These are phyloP conservation scores for Fusarium stilboides DNA, from an alignment of 2,329 filamentous ascomycete species.

Conservation along the genomic window DNA sequence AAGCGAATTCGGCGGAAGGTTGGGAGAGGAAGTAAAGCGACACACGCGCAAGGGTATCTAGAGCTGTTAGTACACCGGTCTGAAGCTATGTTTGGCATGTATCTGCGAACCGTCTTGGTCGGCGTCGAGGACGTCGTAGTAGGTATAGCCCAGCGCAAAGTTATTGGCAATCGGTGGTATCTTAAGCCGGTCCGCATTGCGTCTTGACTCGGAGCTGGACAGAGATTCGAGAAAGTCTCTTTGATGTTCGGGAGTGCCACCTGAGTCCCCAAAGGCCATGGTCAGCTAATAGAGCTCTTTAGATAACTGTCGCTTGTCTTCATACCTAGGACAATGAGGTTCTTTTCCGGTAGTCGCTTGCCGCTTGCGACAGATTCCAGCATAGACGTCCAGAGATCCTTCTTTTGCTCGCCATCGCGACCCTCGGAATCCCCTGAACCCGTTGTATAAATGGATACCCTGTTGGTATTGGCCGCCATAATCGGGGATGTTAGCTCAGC, in stretches of 20 bases:
- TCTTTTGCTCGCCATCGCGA: constrained; percentile 80
- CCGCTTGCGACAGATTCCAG: constrained; percentile 91
- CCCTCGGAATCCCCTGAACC: constrained; percentile 69
- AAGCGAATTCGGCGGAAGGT: constrained; percentile 85
- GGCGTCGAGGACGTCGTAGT: constrained; percentile 92
- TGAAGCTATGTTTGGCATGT: neutral
- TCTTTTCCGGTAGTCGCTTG: constrained; percentile 92
- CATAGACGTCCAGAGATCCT: constrained; percentile 96
- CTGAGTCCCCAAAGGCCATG: constrained; percentile 59
- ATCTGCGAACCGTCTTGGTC: constrained; percentile 84
- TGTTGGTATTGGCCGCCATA: constrained; percentile 69
- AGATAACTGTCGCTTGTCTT: neutral
- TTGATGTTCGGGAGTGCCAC: constrained; percentile 86
- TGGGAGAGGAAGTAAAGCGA: constrained; percentile 91
- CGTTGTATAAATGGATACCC: constrained; percentile 72
- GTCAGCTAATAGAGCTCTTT: constrained; percentile 50
- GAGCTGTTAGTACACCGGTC: constrained; percentile 40
- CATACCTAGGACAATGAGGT: constrained; percentile 86
- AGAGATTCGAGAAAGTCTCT: constrained; percentile 83
- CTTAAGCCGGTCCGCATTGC: constrained; percentile 71
- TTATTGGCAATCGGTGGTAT: constrained; percentile 88
- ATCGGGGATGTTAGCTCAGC: constrained; percentile 38
- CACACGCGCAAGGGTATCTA: constrained; percentile 90
- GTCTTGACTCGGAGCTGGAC: constrained; percentile 68
- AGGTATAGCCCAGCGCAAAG: constrained; percentile 94